Conservation (phyloP, 2,329 filamentous ascomycete species). For the Ophiostoma himal-ulmi region DNA sequence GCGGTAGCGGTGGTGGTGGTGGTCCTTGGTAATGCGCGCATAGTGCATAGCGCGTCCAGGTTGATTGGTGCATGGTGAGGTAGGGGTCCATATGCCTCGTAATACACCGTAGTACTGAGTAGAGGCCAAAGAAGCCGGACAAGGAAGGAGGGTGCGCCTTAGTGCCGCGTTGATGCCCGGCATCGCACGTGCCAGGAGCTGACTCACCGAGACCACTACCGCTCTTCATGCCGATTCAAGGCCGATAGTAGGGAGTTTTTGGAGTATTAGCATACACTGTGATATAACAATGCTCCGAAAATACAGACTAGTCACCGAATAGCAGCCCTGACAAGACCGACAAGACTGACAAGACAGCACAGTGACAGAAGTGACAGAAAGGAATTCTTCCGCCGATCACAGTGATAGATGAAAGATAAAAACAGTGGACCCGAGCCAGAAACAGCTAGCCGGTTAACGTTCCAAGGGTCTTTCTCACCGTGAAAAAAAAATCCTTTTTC, state of each 20-base stretch:
- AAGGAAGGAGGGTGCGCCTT: not conserved
- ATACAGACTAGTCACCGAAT: not conserved
- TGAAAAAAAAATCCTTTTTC: not conserved
- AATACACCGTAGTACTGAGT: too few relatives aligned
- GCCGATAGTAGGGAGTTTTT: not conserved
- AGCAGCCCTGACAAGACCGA: not conserved
- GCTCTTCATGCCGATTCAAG: not conserved
- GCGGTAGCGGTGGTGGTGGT: not conserved
- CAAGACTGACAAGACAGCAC: not conserved
- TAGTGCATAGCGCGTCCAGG: not conserved
- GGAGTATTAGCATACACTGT: not conserved
- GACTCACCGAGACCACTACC: not conserved
- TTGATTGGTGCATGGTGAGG: not conserved
- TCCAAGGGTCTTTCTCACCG: not conserved
- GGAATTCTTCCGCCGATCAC: not conserved
- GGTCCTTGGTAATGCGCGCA: not conserved
- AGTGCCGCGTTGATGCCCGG: not conserved
- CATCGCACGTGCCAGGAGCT: not conserved
- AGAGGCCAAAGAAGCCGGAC: not conserved
- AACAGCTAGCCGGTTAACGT: not conserved
- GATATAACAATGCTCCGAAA: not conserved
- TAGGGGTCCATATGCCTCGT: not conserved
- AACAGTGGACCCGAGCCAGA: not conserved
- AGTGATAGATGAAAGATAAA: slow-evolving; percentile 4
- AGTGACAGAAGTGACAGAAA: not conserved